Evolutionary conservation across 805 yeast species (phyloP).

Genomic region (Wickerhamomyces mucosus): DNA sequence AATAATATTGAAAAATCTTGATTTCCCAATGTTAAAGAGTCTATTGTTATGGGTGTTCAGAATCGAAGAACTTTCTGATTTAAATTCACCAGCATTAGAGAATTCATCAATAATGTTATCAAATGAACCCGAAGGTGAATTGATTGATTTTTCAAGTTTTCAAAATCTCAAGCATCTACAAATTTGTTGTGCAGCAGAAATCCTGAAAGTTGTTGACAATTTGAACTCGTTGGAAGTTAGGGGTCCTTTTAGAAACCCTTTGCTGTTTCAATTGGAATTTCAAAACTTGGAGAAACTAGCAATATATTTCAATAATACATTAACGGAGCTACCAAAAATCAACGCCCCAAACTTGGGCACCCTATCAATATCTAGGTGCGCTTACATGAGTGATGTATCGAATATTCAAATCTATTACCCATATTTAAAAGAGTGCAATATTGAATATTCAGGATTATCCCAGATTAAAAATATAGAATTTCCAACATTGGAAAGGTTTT

Average conservation of each 20-base stretch:
- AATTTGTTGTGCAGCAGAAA: conserved; percentile 10
- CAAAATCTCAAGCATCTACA: conserved; percentile 4
- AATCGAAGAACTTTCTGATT: conserved; percentile 3
- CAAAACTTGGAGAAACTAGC: conserved; percentile 3
- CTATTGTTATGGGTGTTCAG: conserved; percentile 9
- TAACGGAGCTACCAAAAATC: conserved; percentile 6
- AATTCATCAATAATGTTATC: conserved; percentile 11
- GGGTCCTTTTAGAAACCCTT: conserved; percentile 8
- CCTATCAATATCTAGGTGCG: conserved; percentile 8
- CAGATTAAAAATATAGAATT: conserved; percentile 3
- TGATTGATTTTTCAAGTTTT: conserved; percentile 8
- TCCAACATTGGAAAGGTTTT: conserved; percentile 1
- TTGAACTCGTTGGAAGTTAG: conserved; percentile 8
- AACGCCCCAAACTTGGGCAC: conserved; percentile 5
- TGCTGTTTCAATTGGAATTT: conserved; percentile 3
- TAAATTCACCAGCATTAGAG: conserved; percentile 4
- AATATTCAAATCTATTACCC: conserved; percentile 5
- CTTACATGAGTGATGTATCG: conserved; percentile 3
- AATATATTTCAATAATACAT: conserved; percentile 7
- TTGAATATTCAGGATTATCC: conserved; percentile 9
- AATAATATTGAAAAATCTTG: conserved; percentile 4
- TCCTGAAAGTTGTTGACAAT: conserved; percentile 4
- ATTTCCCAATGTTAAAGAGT: conserved; percentile 6
- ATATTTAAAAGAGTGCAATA: conserved; percentile 1
- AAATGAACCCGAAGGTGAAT: conserved; percentile 7